Evolutionary conservation across 441 rosid genomes (phyloP).

Genomic region (Isatis lusitanica): DNA sequence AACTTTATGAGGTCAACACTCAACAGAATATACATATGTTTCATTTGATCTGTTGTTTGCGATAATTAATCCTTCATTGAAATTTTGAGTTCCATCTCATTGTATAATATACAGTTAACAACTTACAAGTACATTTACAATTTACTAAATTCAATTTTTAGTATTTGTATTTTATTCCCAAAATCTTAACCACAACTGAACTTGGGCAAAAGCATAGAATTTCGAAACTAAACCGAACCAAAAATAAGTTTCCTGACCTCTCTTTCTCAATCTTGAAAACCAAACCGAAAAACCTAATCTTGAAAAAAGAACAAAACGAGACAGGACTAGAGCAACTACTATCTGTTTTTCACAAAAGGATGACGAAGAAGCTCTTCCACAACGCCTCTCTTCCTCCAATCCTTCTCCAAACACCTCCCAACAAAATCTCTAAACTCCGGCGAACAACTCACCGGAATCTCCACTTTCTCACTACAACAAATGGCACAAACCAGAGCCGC

Average conservation of each 20-base stretch:
- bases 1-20: background rate
- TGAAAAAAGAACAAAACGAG: background rate
- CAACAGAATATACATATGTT: background rate
- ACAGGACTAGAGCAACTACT: background rate
- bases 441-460: conserved; percentile 50
- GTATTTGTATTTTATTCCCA: background rate
- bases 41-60: background rate
- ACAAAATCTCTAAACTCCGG: conserved; percentile 47
- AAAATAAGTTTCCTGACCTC: background rate
- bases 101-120: no score
- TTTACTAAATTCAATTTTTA: no score
- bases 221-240: background rate
- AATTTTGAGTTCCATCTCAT: background rate
- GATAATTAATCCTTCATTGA: background rate
- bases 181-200: background rate
- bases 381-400: conserved; percentile 58
- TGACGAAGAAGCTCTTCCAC: conserved; percentile 56
- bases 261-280: background rate
- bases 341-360: conserved; percentile 43
- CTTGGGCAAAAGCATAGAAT: background rate
- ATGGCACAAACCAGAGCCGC: conserved; percentile 51
- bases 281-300: background rate
- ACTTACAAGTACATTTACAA: no score
- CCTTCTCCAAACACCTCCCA: conserved; percentile 55
- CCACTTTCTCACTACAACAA: conserved; percentile 47